Conservation (phyloP, 257 asterid species). For the Ophiorrhiza pumila region DNA sequence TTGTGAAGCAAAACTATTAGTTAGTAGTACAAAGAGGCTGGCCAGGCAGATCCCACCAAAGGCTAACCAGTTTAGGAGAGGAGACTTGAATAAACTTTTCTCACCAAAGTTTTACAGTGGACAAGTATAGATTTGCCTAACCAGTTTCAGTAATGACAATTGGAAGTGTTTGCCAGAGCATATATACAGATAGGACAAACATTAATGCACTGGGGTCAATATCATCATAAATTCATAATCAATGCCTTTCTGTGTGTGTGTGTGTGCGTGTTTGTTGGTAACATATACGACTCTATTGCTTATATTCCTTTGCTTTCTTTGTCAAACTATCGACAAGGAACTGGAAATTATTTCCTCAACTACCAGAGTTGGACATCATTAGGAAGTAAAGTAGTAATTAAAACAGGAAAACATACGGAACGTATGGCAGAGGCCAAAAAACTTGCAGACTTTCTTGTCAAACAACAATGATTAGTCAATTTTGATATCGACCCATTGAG, state of each 20-base stretch:
- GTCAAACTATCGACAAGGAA: not conserved
- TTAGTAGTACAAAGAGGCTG: too few relatives aligned
- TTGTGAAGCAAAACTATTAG: too few relatives aligned
- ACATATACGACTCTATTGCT: too few relatives aligned
- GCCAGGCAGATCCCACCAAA: too few relatives aligned
- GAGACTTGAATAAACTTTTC: too few relatives aligned
- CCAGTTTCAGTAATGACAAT: not conserved
- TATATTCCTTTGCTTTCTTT: not conserved
- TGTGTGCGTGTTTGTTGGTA: too few relatives aligned
- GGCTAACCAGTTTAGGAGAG: too few relatives aligned
- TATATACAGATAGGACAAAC: not conserved
- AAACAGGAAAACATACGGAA: not conserved
- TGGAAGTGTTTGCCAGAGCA: not conserved
- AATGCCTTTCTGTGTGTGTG: not conserved
- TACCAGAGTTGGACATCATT: not conserved
- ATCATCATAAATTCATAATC: not conserved
- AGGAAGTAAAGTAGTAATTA: not conserved
- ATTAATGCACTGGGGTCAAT: not conserved
- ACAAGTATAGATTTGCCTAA: too few relatives aligned
- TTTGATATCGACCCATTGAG: too few relatives aligned
- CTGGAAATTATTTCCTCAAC: not conserved
- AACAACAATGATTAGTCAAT: not conserved
- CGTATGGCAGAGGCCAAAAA: not conserved
- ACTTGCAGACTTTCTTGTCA: not conserved
- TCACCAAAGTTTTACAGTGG: too few relatives aligned